These are phyloP conservation scores for Linnemannia hyalina DNA, from an alignment of 192 early-diverging fungal species.

Conservation along the genomic window DNA sequence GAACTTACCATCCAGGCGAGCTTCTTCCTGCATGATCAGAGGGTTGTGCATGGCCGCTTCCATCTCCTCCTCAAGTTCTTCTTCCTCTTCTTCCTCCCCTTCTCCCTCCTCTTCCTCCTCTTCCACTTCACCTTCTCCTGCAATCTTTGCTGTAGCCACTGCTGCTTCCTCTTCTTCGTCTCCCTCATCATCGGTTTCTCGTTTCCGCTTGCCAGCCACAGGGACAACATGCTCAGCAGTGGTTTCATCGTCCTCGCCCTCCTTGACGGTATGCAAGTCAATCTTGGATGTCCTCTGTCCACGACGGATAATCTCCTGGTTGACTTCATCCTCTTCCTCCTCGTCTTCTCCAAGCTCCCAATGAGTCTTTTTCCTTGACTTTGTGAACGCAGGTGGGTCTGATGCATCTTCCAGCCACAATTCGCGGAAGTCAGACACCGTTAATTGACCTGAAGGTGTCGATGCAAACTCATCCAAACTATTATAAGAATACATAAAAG, in stretches of 20 bases:
- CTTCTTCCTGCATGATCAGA: slow-evolving; percentile 43
- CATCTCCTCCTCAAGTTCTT: slow-evolving; percentile 58
- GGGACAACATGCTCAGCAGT: slow-evolving; percentile 6
- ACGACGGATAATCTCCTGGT: slow-evolving; percentile 41
- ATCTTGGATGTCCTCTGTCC: slow-evolving; percentile 28
- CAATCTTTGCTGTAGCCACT: slow-evolving; percentile 3
- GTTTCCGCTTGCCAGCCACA: background rate
- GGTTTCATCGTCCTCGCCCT: slow-evolving; percentile 25
- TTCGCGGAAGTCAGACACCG: slow-evolving; percentile 84
- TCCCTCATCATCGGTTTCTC: background rate
- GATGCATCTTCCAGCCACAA: slow-evolving; percentile 85
- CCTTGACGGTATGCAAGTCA: slow-evolving; percentile 21
- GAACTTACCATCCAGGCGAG: slow-evolving; percentile 51
- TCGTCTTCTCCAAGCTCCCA: slow-evolving; percentile 39
- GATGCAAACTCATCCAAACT: slow-evolving; percentile 85
- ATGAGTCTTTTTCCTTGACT: slow-evolving; percentile 62
- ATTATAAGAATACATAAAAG: slow-evolving; percentile 18
- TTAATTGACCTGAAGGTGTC: slow-evolving; percentile 82
- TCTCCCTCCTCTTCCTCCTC: slow-evolving; percentile 42
- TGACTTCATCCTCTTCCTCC: slow-evolving; percentile 44
- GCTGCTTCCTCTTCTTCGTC: background rate
- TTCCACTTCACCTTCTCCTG: slow-evolving; percentile 30
- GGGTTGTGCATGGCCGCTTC: slow-evolving; percentile 42
- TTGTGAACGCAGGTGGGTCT: slow-evolving; percentile 89
- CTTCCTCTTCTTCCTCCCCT: slow-evolving; percentile 54